Evolutionary conservation across 768 basidiomycete species (phyloP), one percentile per base, ranked within the genome.

Genomic region (Dictyophora rubrovolvata): DNA sequence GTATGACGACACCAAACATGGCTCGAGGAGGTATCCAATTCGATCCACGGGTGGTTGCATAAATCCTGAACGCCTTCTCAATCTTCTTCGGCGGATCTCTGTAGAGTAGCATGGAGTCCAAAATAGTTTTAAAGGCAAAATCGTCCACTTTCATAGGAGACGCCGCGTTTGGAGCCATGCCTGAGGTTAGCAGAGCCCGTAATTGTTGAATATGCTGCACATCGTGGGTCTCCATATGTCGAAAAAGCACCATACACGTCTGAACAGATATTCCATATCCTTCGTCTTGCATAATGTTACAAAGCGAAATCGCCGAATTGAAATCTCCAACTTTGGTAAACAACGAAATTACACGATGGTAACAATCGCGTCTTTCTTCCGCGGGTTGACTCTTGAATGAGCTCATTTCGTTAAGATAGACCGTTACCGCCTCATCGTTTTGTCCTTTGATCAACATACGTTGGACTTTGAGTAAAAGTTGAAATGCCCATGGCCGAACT

Each of bases 101-200:
- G 20, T 51, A 22, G 20, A 37, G 28, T 7, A 53, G 16, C 50
- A 52, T 52, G 2, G 35, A 20, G 49, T 59, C 57, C 28, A 59
- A 18, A n/a, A 59, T 20, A 5, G 57, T 36, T 48, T 59, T 50
- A 35, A 59, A 59, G 8, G 57, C 22, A 21, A 59, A 59, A 51
- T 52, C 49, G 33, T 59, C 57, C 35, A 59, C 7, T 22, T 53
- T n/a, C 28, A 28, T 28, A 7, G 16, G 17, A 18, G 14, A 20
- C 57, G 22, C 57, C 49, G 8, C 49, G 28, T 28, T 28, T 28
- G 7, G 7, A 28, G 28, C 28, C 28, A 28, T 28, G 28, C 28
- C 22, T 3, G n/a, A 42, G 4, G 50, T 21, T 9, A 59, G 28
- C 9, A 53, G 22, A n/a, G n/a, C 50, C 23, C 35, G 57, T 12